Percentiles rank a stretch among this genome's conserved stretches.
Conservation (phyloP, 1,284 basidiomycete genomes). For the Cryptococcus sp. region DNA sequence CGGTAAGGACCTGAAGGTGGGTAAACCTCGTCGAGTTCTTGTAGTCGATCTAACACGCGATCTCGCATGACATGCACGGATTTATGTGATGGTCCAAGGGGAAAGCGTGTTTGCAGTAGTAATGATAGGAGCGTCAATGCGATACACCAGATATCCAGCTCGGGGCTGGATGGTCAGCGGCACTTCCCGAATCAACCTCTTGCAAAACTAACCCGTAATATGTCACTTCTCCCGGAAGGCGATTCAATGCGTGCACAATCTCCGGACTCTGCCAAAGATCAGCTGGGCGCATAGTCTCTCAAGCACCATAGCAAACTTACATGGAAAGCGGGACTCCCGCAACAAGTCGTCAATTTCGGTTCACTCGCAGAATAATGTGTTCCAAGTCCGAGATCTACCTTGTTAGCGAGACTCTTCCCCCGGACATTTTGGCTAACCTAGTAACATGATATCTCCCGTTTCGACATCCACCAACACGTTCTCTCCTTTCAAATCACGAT, state of each 20-base stretch:
- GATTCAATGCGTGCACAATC: conserved; percentile 52
- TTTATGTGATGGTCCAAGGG: conserved; percentile 53
- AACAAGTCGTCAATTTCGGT: conserved; percentile 56
- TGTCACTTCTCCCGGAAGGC: conserved; percentile 50
- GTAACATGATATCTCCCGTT: conserved; percentile 46
- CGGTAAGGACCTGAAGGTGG: conserved; percentile 32
- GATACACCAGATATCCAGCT: conserved; percentile 57
- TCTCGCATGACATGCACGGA: conserved; percentile 50
- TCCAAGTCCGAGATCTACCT: conserved; percentile 53
- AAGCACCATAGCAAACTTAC: conserved; percentile 13
- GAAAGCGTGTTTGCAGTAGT: conserved; percentile 52
- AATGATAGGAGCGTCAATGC: conserved; percentile 54
- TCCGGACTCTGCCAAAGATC: conserved; percentile 49
- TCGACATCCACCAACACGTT: conserved; percentile 43
- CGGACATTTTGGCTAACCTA: conserved; percentile 32
- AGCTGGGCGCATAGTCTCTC: not conserved
- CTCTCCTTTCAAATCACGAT: conserved; percentile 55
- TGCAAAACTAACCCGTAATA: conserved; percentile 46
- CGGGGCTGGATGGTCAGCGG: conserved; percentile 47
- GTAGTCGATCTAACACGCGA: conserved; percentile 48
- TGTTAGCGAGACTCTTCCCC: not conserved
- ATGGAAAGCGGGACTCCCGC: conserved; percentile 53
- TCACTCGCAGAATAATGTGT: conserved; percentile 55
- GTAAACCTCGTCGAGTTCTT: conserved; percentile 45
- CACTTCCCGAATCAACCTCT: not conserved